Conservation (phyloP, 2,329 filamentous ascomycete species). For the Fusarium sp. region DNA sequence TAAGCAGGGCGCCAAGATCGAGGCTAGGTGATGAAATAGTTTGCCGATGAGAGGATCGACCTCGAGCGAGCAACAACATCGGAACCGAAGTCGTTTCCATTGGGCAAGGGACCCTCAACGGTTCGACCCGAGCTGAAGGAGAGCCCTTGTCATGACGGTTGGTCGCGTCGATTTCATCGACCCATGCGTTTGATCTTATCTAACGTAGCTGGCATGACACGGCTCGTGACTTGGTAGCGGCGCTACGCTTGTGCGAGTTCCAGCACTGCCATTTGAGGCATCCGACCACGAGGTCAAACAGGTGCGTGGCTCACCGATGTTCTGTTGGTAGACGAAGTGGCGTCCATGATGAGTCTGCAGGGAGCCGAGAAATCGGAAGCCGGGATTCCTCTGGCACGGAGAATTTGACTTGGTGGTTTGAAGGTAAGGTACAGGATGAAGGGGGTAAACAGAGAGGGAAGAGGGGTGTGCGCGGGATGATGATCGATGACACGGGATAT, state of each 20-base stretch:
- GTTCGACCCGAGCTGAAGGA: conserved; percentile 26
- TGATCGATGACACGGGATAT: conserved; percentile 16
- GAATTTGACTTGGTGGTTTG: conserved; percentile 5
- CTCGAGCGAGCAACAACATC: not conserved
- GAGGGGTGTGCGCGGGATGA: conserved; percentile 12
- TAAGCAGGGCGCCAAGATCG: not conserved
- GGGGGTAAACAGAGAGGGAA: not conserved
- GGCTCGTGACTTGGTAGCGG: not conserved
- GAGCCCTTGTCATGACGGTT: conserved; percentile 4
- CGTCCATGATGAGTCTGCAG: conserved; percentile 4
- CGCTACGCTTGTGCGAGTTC: not conserved
- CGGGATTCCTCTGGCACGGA: not conserved
- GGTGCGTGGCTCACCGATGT: not conserved
- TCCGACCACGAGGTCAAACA: not conserved
- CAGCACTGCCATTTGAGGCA: not conserved
- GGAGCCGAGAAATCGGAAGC: not conserved
- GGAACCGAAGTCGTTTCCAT: conserved; percentile 6
- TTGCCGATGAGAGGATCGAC: not conserved
- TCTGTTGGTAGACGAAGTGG: conserved; percentile 4
- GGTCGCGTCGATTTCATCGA: not conserved
- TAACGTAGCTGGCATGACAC: not conserved
- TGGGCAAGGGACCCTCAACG: conserved; percentile 18
- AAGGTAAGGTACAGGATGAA: not conserved
- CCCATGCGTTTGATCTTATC: conserved; percentile 1
- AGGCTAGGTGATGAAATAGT: not conserved